Conservation (phyloP, 306 rosid genomes). For the Acacia acuminata region DNA sequence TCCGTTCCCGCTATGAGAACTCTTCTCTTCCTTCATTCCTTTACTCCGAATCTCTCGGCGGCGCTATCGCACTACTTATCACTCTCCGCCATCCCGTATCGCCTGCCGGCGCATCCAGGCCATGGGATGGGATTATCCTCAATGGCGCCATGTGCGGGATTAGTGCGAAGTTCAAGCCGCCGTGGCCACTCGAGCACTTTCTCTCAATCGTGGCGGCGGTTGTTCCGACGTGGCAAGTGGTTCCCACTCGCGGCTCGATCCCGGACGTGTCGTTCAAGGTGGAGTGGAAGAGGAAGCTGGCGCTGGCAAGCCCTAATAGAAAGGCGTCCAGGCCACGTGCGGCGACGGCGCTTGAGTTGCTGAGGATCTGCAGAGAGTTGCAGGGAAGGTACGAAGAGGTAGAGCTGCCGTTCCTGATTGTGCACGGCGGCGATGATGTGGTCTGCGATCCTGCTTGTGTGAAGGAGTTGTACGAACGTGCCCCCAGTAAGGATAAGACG, state of each 20-base stretch:
- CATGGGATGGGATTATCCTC: conserved; percentile 74
- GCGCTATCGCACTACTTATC: conserved; percentile 80
- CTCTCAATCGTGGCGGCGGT: conserved; percentile 69
- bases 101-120: not conserved
- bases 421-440: conserved; percentile 76
- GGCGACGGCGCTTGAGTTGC: conserved; percentile 80
- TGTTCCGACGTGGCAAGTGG: conserved; percentile 88
- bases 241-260: conserved; percentile 84
- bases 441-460: conserved; percentile 87
- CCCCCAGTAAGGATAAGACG: conserved; percentile 83
- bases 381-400: conserved; percentile 85
- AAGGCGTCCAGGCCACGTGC: conserved; percentile 75
- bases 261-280: conserved; percentile 81
- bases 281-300: conserved; percentile 87
- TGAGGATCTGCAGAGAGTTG: conserved; percentile 80
- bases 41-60: conserved; percentile 94
- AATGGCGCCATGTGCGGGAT: conserved; percentile 98
- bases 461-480: conserved; percentile 66
- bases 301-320: conserved; percentile 72
- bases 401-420: conserved; percentile 72
- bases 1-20: conserved; percentile 60
- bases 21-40: conserved; percentile 69
- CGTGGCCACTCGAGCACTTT: conserved; percentile 93
- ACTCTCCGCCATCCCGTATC: conserved; percentile 48
- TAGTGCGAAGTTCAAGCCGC: conserved; percentile 92